Conservation (phyloP, 345 rosid species). For the Eucalyptus regnans region DNA sequence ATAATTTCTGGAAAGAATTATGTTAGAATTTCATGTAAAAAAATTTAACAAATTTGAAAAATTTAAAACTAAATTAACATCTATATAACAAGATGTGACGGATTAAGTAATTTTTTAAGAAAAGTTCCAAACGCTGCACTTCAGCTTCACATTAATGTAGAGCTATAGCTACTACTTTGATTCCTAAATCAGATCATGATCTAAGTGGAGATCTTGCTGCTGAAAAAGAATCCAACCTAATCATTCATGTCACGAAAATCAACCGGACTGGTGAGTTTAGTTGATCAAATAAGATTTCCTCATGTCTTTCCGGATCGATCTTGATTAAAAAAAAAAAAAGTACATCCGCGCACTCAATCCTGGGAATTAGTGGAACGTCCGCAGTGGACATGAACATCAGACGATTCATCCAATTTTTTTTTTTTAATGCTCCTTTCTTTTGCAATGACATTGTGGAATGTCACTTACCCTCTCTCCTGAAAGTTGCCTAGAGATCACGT, state of each 20-base stretch:
- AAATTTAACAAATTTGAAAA: rapidly evolving
- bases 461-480: neutral
- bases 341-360: neutral
- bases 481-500: neutral
- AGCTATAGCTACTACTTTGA: neutral
- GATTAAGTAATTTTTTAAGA: neutral
- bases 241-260: neutral
- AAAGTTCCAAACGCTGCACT: neutral
- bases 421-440: neutral
- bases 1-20: rapidly evolving
- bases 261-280: neutral
- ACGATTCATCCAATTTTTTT: neutral
- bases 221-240: neutral
- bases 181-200: neutral
- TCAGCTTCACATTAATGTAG: neutral
- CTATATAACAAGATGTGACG: rapidly evolving
- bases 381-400: neutral
- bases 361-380: neutral
- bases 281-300: neutral
- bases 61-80: neutral
- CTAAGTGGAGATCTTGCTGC: neutral
- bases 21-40: neutral
- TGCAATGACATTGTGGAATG: neutral
- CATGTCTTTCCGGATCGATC: neutral
- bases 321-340: neutral